phyloP scores from a whole-genome alignment of 1,139 yeast genomes.

The Saccharomycopsis hybrid region DNA sequence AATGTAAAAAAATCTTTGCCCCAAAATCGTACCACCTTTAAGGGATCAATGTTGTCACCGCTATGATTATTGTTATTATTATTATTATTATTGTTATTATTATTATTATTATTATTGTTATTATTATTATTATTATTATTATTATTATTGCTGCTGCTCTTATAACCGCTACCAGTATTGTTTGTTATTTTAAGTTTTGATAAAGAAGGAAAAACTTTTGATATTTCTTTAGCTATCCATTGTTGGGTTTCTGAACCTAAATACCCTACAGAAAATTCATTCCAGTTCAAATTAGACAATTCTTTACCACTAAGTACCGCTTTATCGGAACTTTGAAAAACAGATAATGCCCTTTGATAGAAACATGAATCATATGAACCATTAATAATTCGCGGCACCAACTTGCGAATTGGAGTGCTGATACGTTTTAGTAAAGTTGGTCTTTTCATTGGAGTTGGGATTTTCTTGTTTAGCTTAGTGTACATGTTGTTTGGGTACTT shows the following conservation, averaged over 20 bases:
- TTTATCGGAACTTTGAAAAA: slow-evolving; percentile 34
- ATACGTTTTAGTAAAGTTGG: neutral
- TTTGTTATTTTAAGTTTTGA: slow-evolving; percentile 26
- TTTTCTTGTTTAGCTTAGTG: neutral
- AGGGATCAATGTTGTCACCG: too few species aligned
- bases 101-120: too few species aligned
- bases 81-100: too few species aligned
- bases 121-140: too few species aligned
- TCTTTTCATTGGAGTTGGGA: neutral
- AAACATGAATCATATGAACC: slow-evolving; percentile 42
- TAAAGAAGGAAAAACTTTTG: slow-evolving; percentile 25
- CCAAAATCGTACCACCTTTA: slow-evolving; percentile 52
- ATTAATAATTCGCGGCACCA: slow-evolving; percentile 39
- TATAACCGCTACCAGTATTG: slow-evolving; percentile 30
- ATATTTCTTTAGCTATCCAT: slow-evolving; percentile 38
- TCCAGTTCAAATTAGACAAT: slow-evolving; percentile 41
- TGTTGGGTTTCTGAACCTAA: slow-evolving; percentile 55
- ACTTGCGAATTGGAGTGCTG: neutral
- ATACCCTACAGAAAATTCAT: slow-evolving; percentile 51
- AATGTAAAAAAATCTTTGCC: slow-evolving; percentile 47
- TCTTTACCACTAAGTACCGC: slow-evolving; percentile 44
- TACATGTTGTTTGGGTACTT: slow-evolving; percentile 8
- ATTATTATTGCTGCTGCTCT: too few species aligned
- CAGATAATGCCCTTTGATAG: slow-evolving; percentile 42
- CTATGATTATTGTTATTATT: too few species aligned